phyloP scores from a whole-genome alignment of 2,329 filamentous ascomycete species.

The Neofusicoccum ribis region DNA sequence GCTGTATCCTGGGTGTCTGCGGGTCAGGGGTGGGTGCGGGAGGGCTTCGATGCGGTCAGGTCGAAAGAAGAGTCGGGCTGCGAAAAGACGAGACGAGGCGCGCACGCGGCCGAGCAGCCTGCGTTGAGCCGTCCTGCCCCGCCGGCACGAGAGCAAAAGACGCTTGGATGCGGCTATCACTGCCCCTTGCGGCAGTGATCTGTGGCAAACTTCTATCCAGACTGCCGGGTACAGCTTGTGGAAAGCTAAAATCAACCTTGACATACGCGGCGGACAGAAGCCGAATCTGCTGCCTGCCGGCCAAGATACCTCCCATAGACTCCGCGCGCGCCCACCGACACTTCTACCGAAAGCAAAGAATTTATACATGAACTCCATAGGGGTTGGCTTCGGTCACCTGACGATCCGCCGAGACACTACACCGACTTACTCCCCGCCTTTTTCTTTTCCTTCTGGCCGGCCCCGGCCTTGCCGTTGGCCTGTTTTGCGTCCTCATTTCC shows the following conservation, averaged over 20 bases:
- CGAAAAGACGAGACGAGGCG: constrained; percentile 15
- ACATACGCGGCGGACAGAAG: not conserved
- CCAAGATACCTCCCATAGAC: not conserved
- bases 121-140: constrained; percentile 13
- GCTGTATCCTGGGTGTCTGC: constrained; percentile 2
- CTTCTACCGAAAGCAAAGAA: not conserved
- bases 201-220: constrained; percentile 13
- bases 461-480: constrained; percentile 21
- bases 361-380: not conserved
- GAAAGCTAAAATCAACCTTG: constrained; percentile 19
- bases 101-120: constrained; percentile 7
- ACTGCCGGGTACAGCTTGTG: constrained; percentile 16
- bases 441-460: constrained; percentile 29
- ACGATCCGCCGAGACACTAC: constrained; percentile 14
- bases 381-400: not conserved
- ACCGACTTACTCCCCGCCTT: constrained; percentile 19
- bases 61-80: constrained; percentile 17
- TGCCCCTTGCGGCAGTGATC: constrained; percentile 11
- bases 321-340: not conserved
- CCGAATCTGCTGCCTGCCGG: not conserved
- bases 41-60: constrained; percentile 4
- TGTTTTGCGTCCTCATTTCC: constrained; percentile 28
- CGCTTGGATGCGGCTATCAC: constrained; percentile 13
- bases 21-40: constrained; percentile 8
- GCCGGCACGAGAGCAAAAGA: not conserved